Evolutionary conservation across 2,329 filamentous ascomycete species (phyloP), one percentile per base, ranked within the genome.

Genomic region (Orbilia ellipsospora): DNA sequence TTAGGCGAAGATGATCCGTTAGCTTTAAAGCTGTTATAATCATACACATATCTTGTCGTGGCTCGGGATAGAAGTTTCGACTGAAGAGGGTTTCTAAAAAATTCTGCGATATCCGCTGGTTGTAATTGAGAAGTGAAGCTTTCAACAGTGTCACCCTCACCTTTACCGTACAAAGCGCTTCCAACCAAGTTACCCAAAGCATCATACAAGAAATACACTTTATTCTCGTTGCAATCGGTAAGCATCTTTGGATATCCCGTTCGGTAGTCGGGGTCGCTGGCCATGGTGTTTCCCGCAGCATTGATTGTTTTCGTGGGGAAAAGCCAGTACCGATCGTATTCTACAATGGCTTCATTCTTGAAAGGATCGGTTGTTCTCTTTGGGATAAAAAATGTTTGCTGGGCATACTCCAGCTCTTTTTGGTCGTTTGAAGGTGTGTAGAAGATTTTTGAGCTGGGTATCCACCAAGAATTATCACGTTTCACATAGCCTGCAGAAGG

Each of bases 181-280:
- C 55, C 65, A 10, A 55, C 20, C 15, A 61, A 31, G 1, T n/a
- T n/a, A 2, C 65, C 55, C 4, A 69, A 45, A 8, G 42, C 44
- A 18, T 69, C 65, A 40, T 36, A 61, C 2, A 55, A 42, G n/a
- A 16, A 23, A 28, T 61, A 12, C 6, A 6, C 44, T 4, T 40
- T 56, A 51, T 69, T 69, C 1, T 56, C 65, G 50, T 69, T 69
- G 12, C n/a, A 8, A 42, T 69, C 56, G 2, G 44, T 62, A 1
- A 69, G 15, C 1, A 18, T 3, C 13, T 28, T 45, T 42, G 56
- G 65, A 2, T 62, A 42, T 15, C 26, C 15, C 1, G 50, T 4
- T 1, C 65, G 56, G 16, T 69, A 69, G 26, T 69, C 45, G 10
- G 36, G 40, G 3, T 18, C 40, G 1, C 13, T 50, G 7, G 8